Base-by-base conservation (phyloP, 2,329 filamentous ascomycete genomes). In the Neophaeococcomyces aloes region DNA sequence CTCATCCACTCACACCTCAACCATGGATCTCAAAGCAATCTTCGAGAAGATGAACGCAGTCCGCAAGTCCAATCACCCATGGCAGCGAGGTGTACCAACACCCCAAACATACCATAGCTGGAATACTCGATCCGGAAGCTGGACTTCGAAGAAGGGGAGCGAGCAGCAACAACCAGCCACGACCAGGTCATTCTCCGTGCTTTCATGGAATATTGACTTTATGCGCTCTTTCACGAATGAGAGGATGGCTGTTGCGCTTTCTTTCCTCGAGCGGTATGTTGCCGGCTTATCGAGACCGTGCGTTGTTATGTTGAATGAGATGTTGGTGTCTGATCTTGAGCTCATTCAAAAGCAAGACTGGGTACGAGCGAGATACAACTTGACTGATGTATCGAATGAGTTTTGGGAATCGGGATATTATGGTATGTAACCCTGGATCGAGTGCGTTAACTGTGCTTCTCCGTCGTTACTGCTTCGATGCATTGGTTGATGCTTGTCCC, bases 251-350 rank as follows among this genome's bases (percentile, higher is more conserved):
- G 59, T 59, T 3, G 69, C 65, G 1, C 50, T 71, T 3, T 38
- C 52, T 4, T 57, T 70, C 50, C 60, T 71, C 21, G 43, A 63
- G 13, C 39, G 47, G 0, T 51, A 65, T 5, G 48, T 64, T 18
- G 46, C 46, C 1, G 53, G 53, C n/a, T 37, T 30, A 18, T 11
- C 33, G 47, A 8, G 45, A 4, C 59, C 68, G 0, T 47, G 57
- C 2, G 56, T 75, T 3, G 63, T 76, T 45, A 69, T 70, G 54
- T 57, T 78, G 1, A 71, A 76, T 49, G 74, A 77, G 54, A 76
- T 74, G 62, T 58, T 63, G 5, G 48, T 54, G 0, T 59, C 62
- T 0, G 71, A 76, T 46, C 57, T 77, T 6, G 17, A 48, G 4
- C 58, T 66, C 0, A 70, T 78, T 37, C 56, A 62, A 18, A 45